phyloP scores from a whole-genome alignment of 108 stramenopile species.

The Hondaea fermentalgiana region DNA sequence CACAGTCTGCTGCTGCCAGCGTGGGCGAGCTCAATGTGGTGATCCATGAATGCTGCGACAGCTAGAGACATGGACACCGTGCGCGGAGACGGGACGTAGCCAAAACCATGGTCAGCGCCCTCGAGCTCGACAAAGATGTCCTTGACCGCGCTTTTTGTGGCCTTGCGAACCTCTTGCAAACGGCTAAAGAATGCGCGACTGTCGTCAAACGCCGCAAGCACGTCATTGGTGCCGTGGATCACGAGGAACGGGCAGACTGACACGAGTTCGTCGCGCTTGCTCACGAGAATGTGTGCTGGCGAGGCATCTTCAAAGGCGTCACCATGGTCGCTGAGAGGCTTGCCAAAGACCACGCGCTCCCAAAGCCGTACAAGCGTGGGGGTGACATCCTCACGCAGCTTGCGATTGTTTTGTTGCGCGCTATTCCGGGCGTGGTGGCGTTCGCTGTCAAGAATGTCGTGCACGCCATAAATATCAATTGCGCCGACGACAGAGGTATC shows the following conservation, averaged over 20 bases:
- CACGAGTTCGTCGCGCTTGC: neutral
- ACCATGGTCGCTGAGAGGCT: neutral
- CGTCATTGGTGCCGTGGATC: neutral
- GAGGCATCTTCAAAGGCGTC: neutral
- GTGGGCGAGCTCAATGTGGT: neutral
- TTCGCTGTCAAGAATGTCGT: neutral
- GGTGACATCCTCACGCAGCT: neutral
- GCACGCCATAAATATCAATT: constrained; percentile 16
- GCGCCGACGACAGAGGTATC: constrained; percentile 5
- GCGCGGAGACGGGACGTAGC: neutral
- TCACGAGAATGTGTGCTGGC: neutral
- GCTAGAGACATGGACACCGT: neutral
- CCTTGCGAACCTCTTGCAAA: neutral
- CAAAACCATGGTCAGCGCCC: neutral
- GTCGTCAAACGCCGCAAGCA: neutral
- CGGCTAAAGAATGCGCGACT: neutral
- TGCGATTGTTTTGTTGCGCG: neutral
- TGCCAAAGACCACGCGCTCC: constrained; percentile 3
- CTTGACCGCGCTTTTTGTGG: neutral
- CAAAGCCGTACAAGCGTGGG: neutral
- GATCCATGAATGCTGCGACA: neutral
- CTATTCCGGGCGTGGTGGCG: neutral
- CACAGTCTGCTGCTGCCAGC: no score
- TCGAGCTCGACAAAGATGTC: neutral
- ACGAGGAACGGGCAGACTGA: neutral